Evolutionary conservation across 108 stramenopile genomes (phyloP), one percentile per base, ranked within the genome.

Genomic region (Chaetoceros tenuissimus): DNA sequence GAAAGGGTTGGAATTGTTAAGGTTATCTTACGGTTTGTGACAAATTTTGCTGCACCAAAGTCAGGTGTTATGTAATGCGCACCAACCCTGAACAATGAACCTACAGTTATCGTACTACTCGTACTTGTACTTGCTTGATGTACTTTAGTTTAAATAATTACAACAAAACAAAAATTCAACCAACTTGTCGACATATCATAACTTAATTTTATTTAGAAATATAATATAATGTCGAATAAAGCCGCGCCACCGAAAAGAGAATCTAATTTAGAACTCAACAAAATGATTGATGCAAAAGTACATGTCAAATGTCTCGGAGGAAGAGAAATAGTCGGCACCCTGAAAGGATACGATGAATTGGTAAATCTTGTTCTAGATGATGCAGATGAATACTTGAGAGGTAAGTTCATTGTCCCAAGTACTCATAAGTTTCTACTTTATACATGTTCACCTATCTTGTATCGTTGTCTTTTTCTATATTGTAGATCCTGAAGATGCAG

Each of bases 341-440:
- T 92, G 26, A 67, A 72, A 29, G 89, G 89, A 24, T 92, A 92
- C 67, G 89, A 92, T 55, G 89, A 92, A 30, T 59, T 92, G 21
- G 89, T 92, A 0, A 92, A 92, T 78, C 75, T 92, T 19, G 89
- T 92, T 0, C 64, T 92, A 34, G 89, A 92, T 40, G 85, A 92
- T 51, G 84, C 85, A 34, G 84, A 87, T 44, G 89, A 92, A 59
- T 92, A 81, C 64, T 31, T 92, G 57, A 55, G 89, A 72, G 88
- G 78, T 81, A 60, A 54, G 78, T 40, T 5, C 34, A 40, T 10
- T 40, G 34, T 13, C 8, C 8, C 5, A 40, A 10, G 34, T 40
- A 40, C 34, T 40, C 34, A 40, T 40, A 13, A 5, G 13, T 13
- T 3, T 58, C 57, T 49, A 22, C 23, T 3, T 34, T 20, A 31